Base-by-base conservation (phyloP, 345 rosid genomes). In the Microthlaspi erraticum region DNA sequence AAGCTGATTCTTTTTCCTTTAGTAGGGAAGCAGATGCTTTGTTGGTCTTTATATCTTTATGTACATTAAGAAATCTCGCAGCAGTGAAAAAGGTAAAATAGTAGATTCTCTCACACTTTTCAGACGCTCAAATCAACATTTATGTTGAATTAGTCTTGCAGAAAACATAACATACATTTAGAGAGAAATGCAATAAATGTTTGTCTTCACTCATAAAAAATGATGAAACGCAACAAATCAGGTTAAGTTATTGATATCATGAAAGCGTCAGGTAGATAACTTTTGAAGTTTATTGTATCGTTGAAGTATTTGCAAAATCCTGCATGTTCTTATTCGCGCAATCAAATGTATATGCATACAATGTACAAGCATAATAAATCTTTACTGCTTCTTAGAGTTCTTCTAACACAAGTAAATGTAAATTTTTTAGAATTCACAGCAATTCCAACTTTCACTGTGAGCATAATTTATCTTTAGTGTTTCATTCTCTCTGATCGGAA, bases 1-100 rank as follows among this genome's bases (percentile, higher is more conserved):
- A 68, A 73, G 72, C 77, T 66, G 77, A 73, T 73, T 73, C 72
- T 38, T 51, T 36, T 57, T 57, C 10, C 5, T 68, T n/a, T 44
- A n/a, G 46, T 19, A 32, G 23, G 29, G 66, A 64, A 46, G 59
- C 70, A 63, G 71, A 64, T 73, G 56, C 71, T 29, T 64, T 20
- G 19, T 49, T 57, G 41, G 31, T 56, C 60, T 73, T 67, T 64
- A 37, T 38, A 14, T 8, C 44, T 73, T 39, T 64, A 38, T 64
- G 26, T 37, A 55, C 50, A 44, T 44, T 26, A 50, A 72, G 50
- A 64, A 44, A 62, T 12, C 53, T 71, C 62, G 12, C 70, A 45
- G 64, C 70, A 16, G 23, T 63, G 64, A 63, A 5, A 55, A 63
- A 63, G 16, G 39, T 54, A 44, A 56, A 23, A 18, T 23, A 5